These are phyloP conservation scores for Coniochaeta prunicola DNA, from an alignment of 2,329 filamentous ascomycete genomes.

Conservation along the genomic window DNA sequence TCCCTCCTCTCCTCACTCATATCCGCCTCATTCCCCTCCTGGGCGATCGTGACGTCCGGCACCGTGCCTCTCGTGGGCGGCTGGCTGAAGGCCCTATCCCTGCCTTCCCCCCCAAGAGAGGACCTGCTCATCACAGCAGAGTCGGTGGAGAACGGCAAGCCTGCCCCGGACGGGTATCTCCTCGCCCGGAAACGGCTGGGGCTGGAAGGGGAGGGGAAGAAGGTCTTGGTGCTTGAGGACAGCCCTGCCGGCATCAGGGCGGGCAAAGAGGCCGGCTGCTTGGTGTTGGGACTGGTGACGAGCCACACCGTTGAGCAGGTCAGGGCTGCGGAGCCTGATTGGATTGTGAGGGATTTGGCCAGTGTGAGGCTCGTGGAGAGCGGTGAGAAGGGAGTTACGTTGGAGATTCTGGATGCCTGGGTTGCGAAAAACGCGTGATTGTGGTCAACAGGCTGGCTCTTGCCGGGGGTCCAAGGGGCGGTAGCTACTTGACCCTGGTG, in stretches of 20 bases:
- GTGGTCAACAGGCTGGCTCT: background rate
- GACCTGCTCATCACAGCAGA: constrained; percentile 66
- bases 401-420: constrained; percentile 48
- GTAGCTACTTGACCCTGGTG: too few species aligned
- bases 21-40: constrained; percentile 49
- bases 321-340: constrained; percentile 71
- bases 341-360: constrained; percentile 72
- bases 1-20: constrained; percentile 62
- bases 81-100: constrained; percentile 61
- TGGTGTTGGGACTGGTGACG: constrained; percentile 76
- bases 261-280: constrained; percentile 80
- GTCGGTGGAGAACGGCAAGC: constrained; percentile 69
- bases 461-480: too few species aligned
- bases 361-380: constrained; percentile 59
- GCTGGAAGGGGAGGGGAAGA: constrained; percentile 36
- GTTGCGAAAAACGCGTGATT: constrained; percentile 1
- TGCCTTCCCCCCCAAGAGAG: constrained; percentile 57
- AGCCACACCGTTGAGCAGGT: constrained; percentile 73
- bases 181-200: constrained; percentile 58
- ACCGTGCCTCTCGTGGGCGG: constrained; percentile 60
- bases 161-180: constrained; percentile 66
- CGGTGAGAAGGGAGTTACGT: constrained; percentile 50
- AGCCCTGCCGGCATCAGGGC: constrained; percentile 77
- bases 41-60: constrained; percentile 82
- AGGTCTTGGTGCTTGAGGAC: constrained; percentile 77